phyloP scores from a whole-genome alignment of 495 filamentous ascomycete species.

The Beverwykella pulmonaria region DNA sequence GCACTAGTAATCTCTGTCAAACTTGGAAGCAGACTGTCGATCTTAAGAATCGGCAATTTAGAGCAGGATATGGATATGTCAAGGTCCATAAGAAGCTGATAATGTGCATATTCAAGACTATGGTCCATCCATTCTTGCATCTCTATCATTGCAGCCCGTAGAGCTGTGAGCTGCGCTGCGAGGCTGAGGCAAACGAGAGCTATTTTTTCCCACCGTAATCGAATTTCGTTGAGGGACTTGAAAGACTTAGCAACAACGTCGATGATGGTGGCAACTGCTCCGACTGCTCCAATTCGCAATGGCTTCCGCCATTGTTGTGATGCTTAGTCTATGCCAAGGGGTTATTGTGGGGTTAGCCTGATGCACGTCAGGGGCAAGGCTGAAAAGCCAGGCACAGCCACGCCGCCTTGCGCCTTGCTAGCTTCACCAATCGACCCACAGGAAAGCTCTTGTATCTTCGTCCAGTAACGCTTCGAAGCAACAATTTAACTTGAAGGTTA shows the following conservation, averaged over 20 bases:
- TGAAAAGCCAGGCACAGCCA: not conserved
- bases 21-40: slow-evolving; percentile 29
- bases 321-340: not conserved
- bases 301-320: slow-evolving; percentile 31
- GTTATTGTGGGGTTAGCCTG: too few relatives aligned
- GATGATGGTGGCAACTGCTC: slow-evolving; percentile 30
- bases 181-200: slow-evolving; percentile 34
- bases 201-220: slow-evolving; percentile 33
- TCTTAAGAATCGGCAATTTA: slow-evolving; percentile 25
- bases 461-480: not conserved
- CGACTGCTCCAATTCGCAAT: slow-evolving; percentile 33
- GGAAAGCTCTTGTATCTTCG: too few relatives aligned
- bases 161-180: slow-evolving; percentile 35
- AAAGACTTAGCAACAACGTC: slow-evolving; percentile 28
- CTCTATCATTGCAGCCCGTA: slow-evolving; percentile 35
- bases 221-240: slow-evolving; percentile 25
- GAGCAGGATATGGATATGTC: slow-evolving; percentile 33
- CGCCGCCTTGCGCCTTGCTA: not conserved
- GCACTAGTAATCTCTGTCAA: not conserved
- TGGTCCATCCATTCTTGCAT: slow-evolving; percentile 38
- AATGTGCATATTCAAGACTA: slow-evolving; percentile 27
- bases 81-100: slow-evolving; percentile 41
- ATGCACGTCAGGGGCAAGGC: not conserved
- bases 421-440: not conserved
- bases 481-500: not conserved